A percentile compares a stretch with the other conserved stretches of the same genome.
Evolutionary conservation across 805 yeast species (phyloP).

Genomic region (Lachancea thermotolerans): DNA sequence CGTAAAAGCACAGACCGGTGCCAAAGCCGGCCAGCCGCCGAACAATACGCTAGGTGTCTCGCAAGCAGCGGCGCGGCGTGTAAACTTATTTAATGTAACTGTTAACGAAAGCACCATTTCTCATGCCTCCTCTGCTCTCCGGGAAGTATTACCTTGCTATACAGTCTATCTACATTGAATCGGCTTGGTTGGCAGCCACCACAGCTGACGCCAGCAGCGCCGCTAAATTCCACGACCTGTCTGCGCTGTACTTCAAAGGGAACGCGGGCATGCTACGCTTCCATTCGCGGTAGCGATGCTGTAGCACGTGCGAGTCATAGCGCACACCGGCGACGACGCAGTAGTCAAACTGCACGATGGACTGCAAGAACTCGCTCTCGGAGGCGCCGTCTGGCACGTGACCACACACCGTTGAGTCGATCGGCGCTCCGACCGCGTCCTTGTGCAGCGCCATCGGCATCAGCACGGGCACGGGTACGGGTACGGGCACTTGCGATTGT

Average conservation of each 20-base stretch:
- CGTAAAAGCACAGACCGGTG: no score
- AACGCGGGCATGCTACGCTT: neutral
- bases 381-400: slow-evolving; percentile 1
- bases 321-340: slow-evolving; percentile 3
- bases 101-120: no score
- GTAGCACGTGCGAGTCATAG: slow-evolving; percentile 6
- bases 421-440: neutral
- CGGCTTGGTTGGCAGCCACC: no score
- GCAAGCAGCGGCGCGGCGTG: neutral
- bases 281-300: slow-evolving; percentile 8
- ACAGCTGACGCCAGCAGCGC: slow-evolving; percentile 1
- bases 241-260: neutral
- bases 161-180: no score
- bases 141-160: no score
- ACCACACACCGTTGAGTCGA: neutral
- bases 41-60: neutral
- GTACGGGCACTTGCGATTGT: slow-evolving; percentile 3
- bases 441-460: neutral
- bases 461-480: neutral
- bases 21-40: no score
- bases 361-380: slow-evolving; percentile 12
- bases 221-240: slow-evolving; percentile 3
- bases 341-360: slow-evolving; percentile 12
- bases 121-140: no score
- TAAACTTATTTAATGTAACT: no score